A percentile compares a stretch with the other conserved stretches of the same genome.
Evolutionary conservation across 441 rosid genomes (phyloP).

Genomic region (Populus tomentosa): DNA sequence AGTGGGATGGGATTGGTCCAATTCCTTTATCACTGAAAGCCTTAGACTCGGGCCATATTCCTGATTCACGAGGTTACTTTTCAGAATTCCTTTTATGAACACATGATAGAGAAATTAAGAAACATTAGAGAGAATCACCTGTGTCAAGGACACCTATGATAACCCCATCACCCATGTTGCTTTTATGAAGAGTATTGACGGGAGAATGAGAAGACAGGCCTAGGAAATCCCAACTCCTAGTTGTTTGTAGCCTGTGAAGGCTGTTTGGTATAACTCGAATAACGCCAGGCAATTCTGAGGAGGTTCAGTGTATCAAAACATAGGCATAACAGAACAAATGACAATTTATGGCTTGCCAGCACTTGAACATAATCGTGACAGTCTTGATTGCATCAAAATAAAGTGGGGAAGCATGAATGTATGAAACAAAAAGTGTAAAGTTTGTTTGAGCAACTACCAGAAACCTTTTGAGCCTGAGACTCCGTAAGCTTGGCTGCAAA

Average conservation of each 20-base stretch:
- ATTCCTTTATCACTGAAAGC: slow-evolving; percentile 48
- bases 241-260: slow-evolving; percentile 50
- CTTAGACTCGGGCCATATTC: slow-evolving; percentile 71
- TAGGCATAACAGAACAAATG: not conserved
- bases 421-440: not conserved
- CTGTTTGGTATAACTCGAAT: slow-evolving; percentile 47
- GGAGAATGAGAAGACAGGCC: slow-evolving; percentile 46
- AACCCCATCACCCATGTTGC: slow-evolving; percentile 56
- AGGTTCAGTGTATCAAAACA: not conserved
- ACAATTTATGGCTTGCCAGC: not conserved
- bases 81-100: not conserved
- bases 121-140: not conserved
- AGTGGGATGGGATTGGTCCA: slow-evolving; percentile 44
- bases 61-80: slow-evolving; percentile 7
- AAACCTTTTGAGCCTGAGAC: slow-evolving; percentile 47
- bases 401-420: not conserved
- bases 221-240: slow-evolving; percentile 61
- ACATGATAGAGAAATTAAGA: not conserved
- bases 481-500: slow-evolving; percentile 64
- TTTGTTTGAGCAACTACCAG: slow-evolving; percentile 28
- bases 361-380: not conserved
- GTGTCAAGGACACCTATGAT: slow-evolving; percentile 63
- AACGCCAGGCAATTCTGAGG: slow-evolving; percentile 49
- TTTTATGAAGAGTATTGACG: slow-evolving; percentile 29
- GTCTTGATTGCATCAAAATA: not conserved